Evolutionary conservation across 495 filamentous ascomycete genomes (phyloP).

Genomic region (Penicillium daleae): DNA sequence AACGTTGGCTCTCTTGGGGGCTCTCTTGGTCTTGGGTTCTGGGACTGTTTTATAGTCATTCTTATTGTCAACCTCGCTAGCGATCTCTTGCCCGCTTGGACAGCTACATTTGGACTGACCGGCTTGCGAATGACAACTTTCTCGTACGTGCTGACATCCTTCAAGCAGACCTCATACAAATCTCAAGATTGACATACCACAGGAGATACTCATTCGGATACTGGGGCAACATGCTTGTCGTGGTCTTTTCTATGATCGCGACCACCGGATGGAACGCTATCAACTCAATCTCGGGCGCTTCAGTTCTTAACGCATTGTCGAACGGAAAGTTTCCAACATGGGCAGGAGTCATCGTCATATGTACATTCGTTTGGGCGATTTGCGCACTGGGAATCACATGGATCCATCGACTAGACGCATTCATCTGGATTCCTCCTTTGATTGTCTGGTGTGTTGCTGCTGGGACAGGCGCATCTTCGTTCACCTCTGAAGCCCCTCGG

Average conservation of each 20-base stretch:
- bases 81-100: slow-evolving; percentile 42
- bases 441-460: slow-evolving; percentile 46
- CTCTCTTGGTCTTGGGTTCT: slow-evolving; percentile 40
- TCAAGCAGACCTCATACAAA: background rate
- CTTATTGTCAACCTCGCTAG: slow-evolving; percentile 59
- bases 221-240: slow-evolving; percentile 36
- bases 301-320: slow-evolving; percentile 30
- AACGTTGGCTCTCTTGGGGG: slow-evolving; percentile 62
- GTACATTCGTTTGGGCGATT: slow-evolving; percentile 29
- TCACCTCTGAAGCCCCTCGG: slow-evolving; percentile 40
- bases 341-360: slow-evolving; percentile 34
- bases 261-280: slow-evolving; percentile 37
- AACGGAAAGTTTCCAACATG: slow-evolving; percentile 31
- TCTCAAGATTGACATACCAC: background rate
- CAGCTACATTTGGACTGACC: slow-evolving; percentile 40
- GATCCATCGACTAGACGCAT: slow-evolving; percentile 34
- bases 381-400: slow-evolving; percentile 31
- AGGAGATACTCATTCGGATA: slow-evolving; percentile 37
- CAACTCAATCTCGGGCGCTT: slow-evolving; percentile 35
- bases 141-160: slow-evolving; percentile 27
- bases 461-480: slow-evolving; percentile 37
- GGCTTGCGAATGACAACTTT: slow-evolving; percentile 46
- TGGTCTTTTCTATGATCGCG: slow-evolving; percentile 34
- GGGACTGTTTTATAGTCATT: slow-evolving; percentile 67
- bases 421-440: slow-evolving; percentile 41